Evolutionary conservation across 202 grass and related monocot genomes (phyloP).

Genomic region (Hordeum pubiflorum): DNA sequence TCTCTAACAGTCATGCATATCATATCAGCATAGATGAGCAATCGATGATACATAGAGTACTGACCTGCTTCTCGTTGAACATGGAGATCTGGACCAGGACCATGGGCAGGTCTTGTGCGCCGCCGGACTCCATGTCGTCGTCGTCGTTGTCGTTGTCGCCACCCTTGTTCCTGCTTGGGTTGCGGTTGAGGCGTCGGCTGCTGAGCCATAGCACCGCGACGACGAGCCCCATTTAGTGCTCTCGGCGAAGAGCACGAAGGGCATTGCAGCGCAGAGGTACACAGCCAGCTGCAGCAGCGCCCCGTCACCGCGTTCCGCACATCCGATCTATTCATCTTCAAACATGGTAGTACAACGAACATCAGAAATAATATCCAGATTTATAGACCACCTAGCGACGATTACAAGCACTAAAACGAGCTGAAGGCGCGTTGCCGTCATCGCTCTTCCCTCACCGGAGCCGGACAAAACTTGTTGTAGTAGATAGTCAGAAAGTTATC

Average conservation of each 20-base stretch:
- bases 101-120: slow-evolving; percentile 31
- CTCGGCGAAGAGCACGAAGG: slow-evolving; percentile 62
- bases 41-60: too few species aligned
- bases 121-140: slow-evolving; percentile 31
- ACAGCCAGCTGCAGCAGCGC: slow-evolving; percentile 46
- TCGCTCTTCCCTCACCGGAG: too few species aligned
- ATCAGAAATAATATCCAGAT: too few species aligned
- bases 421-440: too few species aligned
- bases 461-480: too few species aligned
- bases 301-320: slow-evolving; percentile 32
- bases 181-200: neutral
- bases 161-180: too few species aligned
- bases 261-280: slow-evolving; percentile 62
- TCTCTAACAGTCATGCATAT: neutral
- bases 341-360: too few species aligned
- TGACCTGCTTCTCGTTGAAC: slow-evolving; percentile 82
- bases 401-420: too few species aligned
- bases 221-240: slow-evolving; percentile 64
- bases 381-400: too few species aligned
- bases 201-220: slow-evolving; percentile 42
- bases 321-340: too few species aligned
- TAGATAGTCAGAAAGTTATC: too few species aligned
- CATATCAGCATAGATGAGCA: neutral
- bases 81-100: slow-evolving; percentile 87
- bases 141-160: neutral